These are phyloP conservation scores for Lanmaoa rubissima DNA, from an alignment of 768 basidiomycete genomes.

Conservation along the genomic window DNA sequence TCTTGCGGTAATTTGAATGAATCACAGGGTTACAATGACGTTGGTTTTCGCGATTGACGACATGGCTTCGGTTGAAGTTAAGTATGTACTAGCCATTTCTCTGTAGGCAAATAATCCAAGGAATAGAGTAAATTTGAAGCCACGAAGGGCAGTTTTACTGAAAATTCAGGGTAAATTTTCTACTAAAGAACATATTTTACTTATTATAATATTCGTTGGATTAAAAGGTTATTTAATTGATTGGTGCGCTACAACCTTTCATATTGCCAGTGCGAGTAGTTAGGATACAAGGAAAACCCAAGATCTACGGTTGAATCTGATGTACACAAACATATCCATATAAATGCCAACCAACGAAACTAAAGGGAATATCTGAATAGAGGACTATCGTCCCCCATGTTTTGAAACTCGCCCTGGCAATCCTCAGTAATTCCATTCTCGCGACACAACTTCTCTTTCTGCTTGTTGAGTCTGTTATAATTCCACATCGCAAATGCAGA, in stretches of 20 bases:
- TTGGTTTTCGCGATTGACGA: not conserved
- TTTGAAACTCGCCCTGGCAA: conserved; percentile 39
- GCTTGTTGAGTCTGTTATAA: conserved; percentile 48
- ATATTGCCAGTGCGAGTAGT: no score
- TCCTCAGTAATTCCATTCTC: conserved; percentile 42
- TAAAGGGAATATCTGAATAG: conserved; percentile 45
- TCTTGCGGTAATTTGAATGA: not conserved
- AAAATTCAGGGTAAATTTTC: no score
- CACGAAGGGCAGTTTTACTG: no score
- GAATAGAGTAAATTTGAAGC: no score
- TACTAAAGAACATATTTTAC: no score
- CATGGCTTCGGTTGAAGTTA: not conserved
- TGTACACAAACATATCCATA: no score
- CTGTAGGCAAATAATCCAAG: no score
- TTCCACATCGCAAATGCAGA: conserved; percentile 46
- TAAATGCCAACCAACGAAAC: not conserved
- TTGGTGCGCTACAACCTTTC: no score
- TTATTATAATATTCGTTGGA: no score
- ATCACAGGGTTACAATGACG: not conserved
- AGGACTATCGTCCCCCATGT: conserved; percentile 55
- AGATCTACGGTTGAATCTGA: no score
- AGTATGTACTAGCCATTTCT: conserved; percentile 10
- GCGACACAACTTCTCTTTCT: conserved; percentile 44
- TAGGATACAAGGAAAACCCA: no score
- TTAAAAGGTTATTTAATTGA: no score